Conservation (phyloP, 805 yeast species). For the Teunomyces funiuensis region DNA sequence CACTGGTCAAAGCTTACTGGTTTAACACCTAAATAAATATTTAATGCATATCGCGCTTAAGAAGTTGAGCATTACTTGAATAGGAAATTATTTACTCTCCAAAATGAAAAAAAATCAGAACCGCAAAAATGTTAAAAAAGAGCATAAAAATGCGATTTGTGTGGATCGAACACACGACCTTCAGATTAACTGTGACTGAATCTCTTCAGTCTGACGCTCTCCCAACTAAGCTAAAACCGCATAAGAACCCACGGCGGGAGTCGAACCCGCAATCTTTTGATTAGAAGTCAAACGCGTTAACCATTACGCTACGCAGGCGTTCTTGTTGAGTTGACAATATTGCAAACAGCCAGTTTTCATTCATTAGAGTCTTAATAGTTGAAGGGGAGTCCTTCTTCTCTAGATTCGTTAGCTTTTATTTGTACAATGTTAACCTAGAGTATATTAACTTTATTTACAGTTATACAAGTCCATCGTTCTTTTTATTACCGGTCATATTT, state of each 20-base stretch:
- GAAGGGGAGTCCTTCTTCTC: too few relatives aligned
- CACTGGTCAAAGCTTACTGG: too few relatives aligned
- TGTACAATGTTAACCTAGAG: too few relatives aligned
- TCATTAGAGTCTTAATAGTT: too few relatives aligned
- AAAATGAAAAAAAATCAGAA: background rate
- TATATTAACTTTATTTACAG: too few relatives aligned
- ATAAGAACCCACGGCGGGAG: slow-evolving; percentile 46
- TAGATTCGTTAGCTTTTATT: too few relatives aligned
- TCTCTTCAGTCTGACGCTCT: slow-evolving; percentile 40
- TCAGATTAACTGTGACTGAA: slow-evolving; percentile 53
- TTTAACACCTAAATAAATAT: slow-evolving; percentile 9
- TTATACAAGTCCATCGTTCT: too few relatives aligned
- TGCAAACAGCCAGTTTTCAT: too few relatives aligned
- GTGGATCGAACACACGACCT: slow-evolving; percentile 92
- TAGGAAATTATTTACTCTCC: background rate
- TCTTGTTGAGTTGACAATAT: background rate
- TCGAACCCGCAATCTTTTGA: slow-evolving; percentile 67
- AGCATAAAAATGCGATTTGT: slow-evolving; percentile 51
- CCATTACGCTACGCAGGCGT: slow-evolving; percentile 63
- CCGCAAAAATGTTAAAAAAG: background rate
- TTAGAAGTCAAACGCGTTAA: slow-evolving; percentile 68
- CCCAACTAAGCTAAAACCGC: slow-evolving; percentile 42
- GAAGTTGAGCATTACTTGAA: background rate
- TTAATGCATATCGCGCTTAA: background rate
- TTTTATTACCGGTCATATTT: too few relatives aligned